Conservation (phyloP, 805 yeast genomes). For the Pichia manshurica region DNA sequence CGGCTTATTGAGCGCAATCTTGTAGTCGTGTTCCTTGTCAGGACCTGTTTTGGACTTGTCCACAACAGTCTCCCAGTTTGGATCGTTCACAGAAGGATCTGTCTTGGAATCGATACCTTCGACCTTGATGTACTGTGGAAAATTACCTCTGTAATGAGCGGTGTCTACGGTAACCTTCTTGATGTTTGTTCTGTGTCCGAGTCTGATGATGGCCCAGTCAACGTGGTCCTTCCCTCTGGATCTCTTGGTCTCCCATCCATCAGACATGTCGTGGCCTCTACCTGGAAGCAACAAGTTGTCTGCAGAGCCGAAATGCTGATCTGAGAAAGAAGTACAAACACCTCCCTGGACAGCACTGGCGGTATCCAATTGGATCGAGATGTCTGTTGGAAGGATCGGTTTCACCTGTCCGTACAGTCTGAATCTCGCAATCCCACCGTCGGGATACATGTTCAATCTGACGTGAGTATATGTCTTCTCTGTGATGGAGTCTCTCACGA, state of each 20-base stretch:
- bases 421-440: constrained; percentile 96
- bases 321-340: constrained; percentile 74
- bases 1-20: constrained; percentile 26
- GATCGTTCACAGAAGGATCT: constrained; percentile 37
- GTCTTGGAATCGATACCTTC: constrained; percentile 45
- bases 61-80: constrained; percentile 61
- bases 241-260: constrained; percentile 97
- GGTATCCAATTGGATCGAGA: constrained; percentile 50
- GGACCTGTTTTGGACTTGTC: constrained; percentile 72
- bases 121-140: constrained; percentile 75
- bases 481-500: constrained; percentile 58
- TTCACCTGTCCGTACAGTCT: constrained; percentile 79
- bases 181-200: constrained; percentile 62
- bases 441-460: constrained; percentile 89
- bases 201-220: constrained; percentile 84
- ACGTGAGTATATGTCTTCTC: constrained; percentile 65
- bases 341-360: constrained; percentile 88
- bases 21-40: constrained; percentile 68
- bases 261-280: constrained; percentile 93
- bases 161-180: constrained; percentile 73
- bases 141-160: constrained; percentile 91
- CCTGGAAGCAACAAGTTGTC: constrained; percentile 89
- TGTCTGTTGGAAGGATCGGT: constrained; percentile 56
- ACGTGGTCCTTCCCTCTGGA: constrained; percentile 78
- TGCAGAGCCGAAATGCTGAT: constrained; percentile 92